These are phyloP conservation scores for Stagonosporopsis cucurbitacearum DNA, from an alignment of 2,329 filamentous ascomycete genomes.

Conservation along the genomic window DNA sequence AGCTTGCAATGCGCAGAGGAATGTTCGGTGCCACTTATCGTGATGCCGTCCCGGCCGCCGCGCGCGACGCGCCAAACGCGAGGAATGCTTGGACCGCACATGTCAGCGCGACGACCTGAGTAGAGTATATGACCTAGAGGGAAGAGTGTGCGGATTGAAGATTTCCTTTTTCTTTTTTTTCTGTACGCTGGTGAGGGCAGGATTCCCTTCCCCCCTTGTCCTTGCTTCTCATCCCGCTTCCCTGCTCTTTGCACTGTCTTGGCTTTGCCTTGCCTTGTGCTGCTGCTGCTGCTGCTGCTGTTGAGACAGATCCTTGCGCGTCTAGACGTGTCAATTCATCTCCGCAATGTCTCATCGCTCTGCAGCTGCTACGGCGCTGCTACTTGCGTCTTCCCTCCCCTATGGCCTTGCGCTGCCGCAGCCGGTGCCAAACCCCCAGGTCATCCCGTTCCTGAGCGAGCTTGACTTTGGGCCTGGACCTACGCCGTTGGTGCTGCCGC, in stretches of 20 bases:
- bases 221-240: too few species aligned
- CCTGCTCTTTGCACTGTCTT: too few species aligned
- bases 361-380: conserved; percentile 24
- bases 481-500: conserved; percentile 8
- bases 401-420: conserved; percentile 14
- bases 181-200: conserved; percentile 22
- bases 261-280: too few species aligned
- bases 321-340: too few species aligned
- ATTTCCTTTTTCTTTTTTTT: too few species aligned
- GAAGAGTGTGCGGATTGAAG: conserved; percentile 2
- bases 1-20: conserved; percentile 22
- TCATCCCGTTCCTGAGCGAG: conserved; percentile 1
- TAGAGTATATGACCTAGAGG: conserved; percentile 24
- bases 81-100: conserved; percentile 24
- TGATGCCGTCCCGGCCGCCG: conserved; percentile 12
- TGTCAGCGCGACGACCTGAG: conserved; percentile 6
- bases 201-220: not conserved
- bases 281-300: too few species aligned
- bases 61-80: conserved; percentile 12
- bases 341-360: conserved; percentile 25
- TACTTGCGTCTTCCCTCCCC: conserved; percentile 26
- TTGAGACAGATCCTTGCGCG: too few species aligned
- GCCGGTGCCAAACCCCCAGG: conserved; percentile 1
- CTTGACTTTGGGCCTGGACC: not conserved
- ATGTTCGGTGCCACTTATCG: too few species aligned